A percentile compares a stretch with the other conserved stretches of the same genome.
phyloP scores from a whole-genome alignment of 371 early-diverging fungal genomes.

The Syncephalastrum contaminatum region DNA sequence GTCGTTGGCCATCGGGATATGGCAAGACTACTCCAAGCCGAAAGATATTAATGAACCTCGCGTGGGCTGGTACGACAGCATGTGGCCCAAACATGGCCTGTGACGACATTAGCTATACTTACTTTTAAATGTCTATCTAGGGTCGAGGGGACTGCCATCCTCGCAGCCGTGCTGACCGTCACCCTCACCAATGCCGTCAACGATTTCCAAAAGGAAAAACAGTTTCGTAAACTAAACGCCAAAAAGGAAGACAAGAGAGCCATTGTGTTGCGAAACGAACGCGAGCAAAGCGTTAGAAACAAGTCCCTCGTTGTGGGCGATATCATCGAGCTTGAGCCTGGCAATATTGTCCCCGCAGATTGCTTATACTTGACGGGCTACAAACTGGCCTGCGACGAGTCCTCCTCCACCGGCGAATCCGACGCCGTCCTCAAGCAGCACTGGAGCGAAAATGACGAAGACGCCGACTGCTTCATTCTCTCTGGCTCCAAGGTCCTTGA shows the following conservation, averaged over 20 bases:
- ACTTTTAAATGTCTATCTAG: conserved; percentile 11
- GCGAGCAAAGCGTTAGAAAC: conserved; percentile 79
- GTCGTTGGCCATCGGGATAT: conserved; percentile 79
- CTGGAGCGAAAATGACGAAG: conserved; percentile 32
- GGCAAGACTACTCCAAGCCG: conserved; percentile 61
- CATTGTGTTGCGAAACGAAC: conserved; percentile 74
- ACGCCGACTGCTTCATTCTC: conserved; percentile 79
- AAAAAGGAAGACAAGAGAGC: conserved; percentile 88
- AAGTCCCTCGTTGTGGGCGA: conserved; percentile 88
- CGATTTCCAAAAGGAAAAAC: conserved; percentile 93
- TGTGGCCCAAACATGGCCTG: too few species aligned
- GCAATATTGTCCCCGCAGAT: conserved; percentile 91
- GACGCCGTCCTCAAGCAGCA: conserved; percentile 70
- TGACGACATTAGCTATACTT: conserved; percentile 4
- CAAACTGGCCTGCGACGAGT: conserved; percentile 88
- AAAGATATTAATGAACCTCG: conserved; percentile 58
- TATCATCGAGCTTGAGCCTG: conserved; percentile 87
- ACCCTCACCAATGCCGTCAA: conserved; percentile 92
- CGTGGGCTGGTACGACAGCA: conserved; percentile 58
- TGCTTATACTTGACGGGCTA: conserved; percentile 78
- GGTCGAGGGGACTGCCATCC: conserved; percentile 89
- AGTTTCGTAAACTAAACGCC: conserved; percentile 90
- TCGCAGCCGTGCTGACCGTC: conserved; percentile 89
- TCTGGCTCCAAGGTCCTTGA: conserved; percentile 91
- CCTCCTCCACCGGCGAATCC: conserved; percentile 91